These are phyloP conservation scores for Sanghuangporus weigelae DNA, from an alignment of 1,284 basidiomycete genomes.

Conservation along the genomic window DNA sequence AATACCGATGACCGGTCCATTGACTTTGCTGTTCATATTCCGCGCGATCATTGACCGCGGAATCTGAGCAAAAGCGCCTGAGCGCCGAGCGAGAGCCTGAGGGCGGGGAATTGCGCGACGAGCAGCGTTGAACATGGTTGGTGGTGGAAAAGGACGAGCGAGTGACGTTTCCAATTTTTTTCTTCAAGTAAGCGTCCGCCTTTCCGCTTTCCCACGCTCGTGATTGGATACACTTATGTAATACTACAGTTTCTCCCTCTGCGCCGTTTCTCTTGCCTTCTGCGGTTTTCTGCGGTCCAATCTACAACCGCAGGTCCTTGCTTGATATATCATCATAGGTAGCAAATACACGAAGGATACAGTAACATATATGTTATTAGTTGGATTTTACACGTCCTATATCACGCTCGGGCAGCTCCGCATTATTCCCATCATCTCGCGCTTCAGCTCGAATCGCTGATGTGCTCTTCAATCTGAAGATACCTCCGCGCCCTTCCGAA, in stretches of 20 bases:
- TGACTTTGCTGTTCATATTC: constrained; percentile 82
- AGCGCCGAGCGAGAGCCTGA: constrained; percentile 49
- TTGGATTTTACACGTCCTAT: background rate
- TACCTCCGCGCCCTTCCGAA: background rate
- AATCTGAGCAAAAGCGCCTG: constrained; percentile 58
- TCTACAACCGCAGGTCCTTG: background rate
- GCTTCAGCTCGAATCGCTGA: background rate
- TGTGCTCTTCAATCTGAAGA: background rate
- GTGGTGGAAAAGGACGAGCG: background rate
- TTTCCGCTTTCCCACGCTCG: constrained; percentile 1
- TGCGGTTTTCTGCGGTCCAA: background rate
- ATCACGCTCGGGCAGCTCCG: background rate
- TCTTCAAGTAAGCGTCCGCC: constrained; percentile 2
- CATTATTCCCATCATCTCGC: background rate
- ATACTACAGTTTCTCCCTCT: background rate
- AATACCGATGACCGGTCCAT: constrained; percentile 79
- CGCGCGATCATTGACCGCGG: constrained; percentile 68
- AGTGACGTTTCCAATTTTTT: constrained; percentile 12
- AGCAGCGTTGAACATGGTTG: constrained; percentile 52
- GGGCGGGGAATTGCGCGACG: constrained; percentile 46
- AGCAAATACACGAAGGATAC: background rate
- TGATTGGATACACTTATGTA: background rate
- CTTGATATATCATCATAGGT: background rate
- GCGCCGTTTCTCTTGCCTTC: background rate
- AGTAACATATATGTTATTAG: background rate